Evolutionary conservation across 1,284 basidiomycete species (phyloP).

Genomic region (Testicularia cyperi): DNA sequence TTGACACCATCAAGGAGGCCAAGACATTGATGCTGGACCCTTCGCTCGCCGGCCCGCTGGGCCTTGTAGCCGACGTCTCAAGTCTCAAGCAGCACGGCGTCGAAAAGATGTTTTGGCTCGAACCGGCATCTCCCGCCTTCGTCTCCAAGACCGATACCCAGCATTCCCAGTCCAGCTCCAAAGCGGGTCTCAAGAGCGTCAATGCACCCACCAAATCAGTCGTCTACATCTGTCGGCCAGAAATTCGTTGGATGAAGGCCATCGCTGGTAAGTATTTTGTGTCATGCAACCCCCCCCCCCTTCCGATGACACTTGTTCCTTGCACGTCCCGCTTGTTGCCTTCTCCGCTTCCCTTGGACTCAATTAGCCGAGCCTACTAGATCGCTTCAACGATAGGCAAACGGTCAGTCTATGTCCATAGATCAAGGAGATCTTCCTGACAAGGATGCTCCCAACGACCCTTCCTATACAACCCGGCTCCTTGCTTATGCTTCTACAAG

Average conservation of each 20-base stretch:
- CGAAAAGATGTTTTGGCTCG: slow-evolving; percentile 99
- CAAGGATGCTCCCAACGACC: slow-evolving; percentile 45
- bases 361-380: slow-evolving; percentile 47
- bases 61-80: slow-evolving; percentile 87
- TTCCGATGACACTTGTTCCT: background rate
- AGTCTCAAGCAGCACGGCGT: slow-evolving; percentile 95
- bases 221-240: slow-evolving; percentile 88
- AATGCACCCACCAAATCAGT: slow-evolving; percentile 82
- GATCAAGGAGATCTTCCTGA: slow-evolving; percentile 44
- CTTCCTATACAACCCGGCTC: slow-evolving; percentile 41
- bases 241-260: slow-evolving; percentile 79
- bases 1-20: slow-evolving; percentile 60
- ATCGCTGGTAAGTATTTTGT: slow-evolving; percentile 76
- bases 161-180: slow-evolving; percentile 10
- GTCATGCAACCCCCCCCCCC: background rate
- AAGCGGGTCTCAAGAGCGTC: slow-evolving; percentile 29
- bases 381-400: slow-evolving; percentile 35
- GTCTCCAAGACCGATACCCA: slow-evolving; percentile 18
- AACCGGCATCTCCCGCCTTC: slow-evolving; percentile 60
- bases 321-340: background rate
- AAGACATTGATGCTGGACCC: slow-evolving; percentile 94
- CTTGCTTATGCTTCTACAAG: slow-evolving; percentile 33
- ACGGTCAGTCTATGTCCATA: slow-evolving; percentile 54
- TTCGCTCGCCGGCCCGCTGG: slow-evolving; percentile 83
- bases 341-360: slow-evolving; percentile 15